A percentile compares a stretch with the other conserved stretches of the same genome.
These are phyloP conservation scores for Pyrenochaeta sp. DNA, from an alignment of 2,329 filamentous ascomycete species.

Conservation along the genomic window DNA sequence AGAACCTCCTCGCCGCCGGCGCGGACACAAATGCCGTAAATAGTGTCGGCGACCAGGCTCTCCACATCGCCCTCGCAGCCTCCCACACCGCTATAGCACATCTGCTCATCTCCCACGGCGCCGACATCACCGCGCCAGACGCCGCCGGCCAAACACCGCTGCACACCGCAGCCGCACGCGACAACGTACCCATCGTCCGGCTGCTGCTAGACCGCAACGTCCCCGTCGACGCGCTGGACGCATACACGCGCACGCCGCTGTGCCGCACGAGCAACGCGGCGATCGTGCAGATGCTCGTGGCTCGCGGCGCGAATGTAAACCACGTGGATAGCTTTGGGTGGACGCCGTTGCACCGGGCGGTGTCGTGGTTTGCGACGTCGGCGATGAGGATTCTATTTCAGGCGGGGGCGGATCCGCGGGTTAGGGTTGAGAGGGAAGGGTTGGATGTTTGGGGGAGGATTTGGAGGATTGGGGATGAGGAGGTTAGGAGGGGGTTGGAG, in stretches of 20 bases:
- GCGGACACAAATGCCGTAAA: conserved; percentile 20
- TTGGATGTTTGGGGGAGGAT: not conserved
- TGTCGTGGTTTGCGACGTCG: not conserved
- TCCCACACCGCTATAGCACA: conserved; percentile 11
- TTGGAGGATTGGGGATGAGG: not conserved
- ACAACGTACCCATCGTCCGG: not conserved
- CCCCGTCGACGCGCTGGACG: not conserved
- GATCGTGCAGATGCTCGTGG: not conserved
- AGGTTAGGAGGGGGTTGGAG: not conserved
- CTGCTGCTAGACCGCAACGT: conserved; percentile 4
- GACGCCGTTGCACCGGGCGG: conserved; percentile 5
- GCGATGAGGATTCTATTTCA: not conserved
- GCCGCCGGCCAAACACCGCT: conserved; percentile 3
- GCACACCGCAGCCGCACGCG: conserved; percentile 2
- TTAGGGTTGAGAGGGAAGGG: not conserved
- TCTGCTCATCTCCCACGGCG: conserved; percentile 13
- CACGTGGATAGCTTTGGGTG: not conserved
- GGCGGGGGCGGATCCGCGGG: not conserved
- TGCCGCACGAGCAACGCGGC: not conserved
- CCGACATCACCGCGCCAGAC: not conserved
- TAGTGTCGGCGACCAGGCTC: conserved; percentile 12
- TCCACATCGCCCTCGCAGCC: conserved; percentile 26
- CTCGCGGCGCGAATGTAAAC: conserved; percentile 1
- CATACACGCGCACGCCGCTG: not conserved
- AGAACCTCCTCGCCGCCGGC: conserved; percentile 28